Evolutionary conservation across 129 eudicot species (phyloP), one percentile per base, ranked within the genome.

Genomic region (Flaveria ramosissima): DNA sequence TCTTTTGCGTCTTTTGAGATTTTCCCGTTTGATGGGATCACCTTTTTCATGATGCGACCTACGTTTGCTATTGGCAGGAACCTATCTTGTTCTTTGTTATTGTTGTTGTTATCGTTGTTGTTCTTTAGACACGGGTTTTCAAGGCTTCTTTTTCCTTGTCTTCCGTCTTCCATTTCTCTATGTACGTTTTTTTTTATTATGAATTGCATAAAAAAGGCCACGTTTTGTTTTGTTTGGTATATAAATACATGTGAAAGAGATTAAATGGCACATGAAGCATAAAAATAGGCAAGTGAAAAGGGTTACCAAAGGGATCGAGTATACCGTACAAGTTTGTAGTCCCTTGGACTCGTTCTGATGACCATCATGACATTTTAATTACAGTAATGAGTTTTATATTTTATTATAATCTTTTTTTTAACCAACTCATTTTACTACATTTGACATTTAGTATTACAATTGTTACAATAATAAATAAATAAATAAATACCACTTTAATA

Each of bases 21-120:
- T 73, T 90, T 90, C 14, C 91, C 93, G 5, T 86, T 90, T 7
- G 84, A 82, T 0, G 96, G 96, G 27, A 88, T 86, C 14, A 84
- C 89, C 73, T 90, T 88, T 71, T 88, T 90, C 93, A 90, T 90
- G 77, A 90, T 88, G 62, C 96, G 78, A 0, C 96, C 96, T 0
- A 90, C 96, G 17, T 90, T 90, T 26, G 96, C 96, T 71, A 90
- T 90, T 0, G 96, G 96, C 23, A 90, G 85, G 39, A 90, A 90
- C 41, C 88, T 73, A 6, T 90, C 96, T 53, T 90, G 93, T 59
- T 90, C 93, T 81, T 90, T 90, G 78, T 83, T 89, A 64, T 59
- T 83, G 66, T 59, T 82, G 69, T 68, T 82, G 69, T 68, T 77
- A 11, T 27, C 70, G 52, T 68, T 52, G 62, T 76, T 82, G 71